Conservation (phyloP, 2,329 filamentous ascomycete species). For the Thelonectria blattea region DNA sequence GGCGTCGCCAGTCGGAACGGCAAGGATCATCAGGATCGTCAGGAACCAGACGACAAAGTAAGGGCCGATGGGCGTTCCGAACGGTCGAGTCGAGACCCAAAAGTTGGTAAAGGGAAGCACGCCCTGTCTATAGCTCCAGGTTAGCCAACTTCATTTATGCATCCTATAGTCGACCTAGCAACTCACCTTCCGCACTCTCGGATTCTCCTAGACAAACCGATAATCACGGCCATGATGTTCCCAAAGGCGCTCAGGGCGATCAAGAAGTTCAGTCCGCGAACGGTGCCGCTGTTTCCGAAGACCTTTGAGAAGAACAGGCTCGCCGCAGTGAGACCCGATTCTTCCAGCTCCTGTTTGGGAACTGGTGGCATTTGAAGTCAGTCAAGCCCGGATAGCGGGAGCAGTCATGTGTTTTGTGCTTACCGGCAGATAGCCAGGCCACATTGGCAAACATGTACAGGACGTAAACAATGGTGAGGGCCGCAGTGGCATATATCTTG, state of each 20-base stretch:
- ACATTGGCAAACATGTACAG: constrained; percentile 19
- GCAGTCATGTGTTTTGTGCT: background rate
- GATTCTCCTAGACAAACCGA: constrained; percentile 12
- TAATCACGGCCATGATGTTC: constrained; percentile 17
- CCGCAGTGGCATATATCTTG: constrained; percentile 17
- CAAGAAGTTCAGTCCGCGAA: constrained; percentile 13
- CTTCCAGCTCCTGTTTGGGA: constrained; percentile 11
- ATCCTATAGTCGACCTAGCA: background rate
- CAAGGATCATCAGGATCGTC: constrained; percentile 16
- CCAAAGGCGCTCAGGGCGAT: constrained; percentile 15
- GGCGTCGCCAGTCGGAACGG: constrained; percentile 13
- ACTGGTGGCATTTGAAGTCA: background rate
- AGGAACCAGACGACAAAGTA: constrained; percentile 14
- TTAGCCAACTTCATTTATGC: background rate
- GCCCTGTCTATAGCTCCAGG: constrained; percentile 32
- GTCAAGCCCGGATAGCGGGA: background rate
- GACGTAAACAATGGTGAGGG: constrained; percentile 15
- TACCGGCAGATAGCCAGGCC: constrained; percentile 13
- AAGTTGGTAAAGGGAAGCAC: constrained; percentile 65
- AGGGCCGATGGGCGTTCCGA: constrained; percentile 11
- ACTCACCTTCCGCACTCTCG: constrained; percentile 16
- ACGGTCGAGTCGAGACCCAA: constrained; percentile 61
- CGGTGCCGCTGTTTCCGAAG: constrained; percentile 10
- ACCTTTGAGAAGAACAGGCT: constrained; percentile 16
- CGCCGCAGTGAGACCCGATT: constrained; percentile 9